Base-by-base conservation (phyloP, 1,139 yeast species). In the Debaryomyces udenii region DNA sequence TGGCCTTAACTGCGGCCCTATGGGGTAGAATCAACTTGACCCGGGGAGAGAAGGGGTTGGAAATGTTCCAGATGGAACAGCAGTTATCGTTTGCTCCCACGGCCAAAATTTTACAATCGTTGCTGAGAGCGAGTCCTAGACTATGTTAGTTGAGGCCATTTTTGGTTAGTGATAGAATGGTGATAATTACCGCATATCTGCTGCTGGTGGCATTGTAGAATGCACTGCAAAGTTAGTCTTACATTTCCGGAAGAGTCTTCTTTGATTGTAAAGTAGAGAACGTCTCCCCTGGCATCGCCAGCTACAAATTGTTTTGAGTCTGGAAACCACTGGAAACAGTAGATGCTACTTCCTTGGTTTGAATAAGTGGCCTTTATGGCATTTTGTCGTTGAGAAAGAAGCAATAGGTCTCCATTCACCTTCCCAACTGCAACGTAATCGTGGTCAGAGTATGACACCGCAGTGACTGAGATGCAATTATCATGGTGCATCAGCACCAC, bases 81-180 rank as follows among this genome's bases (percentile, higher is more conserved):
- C 78, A 64, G 51, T 86, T 85, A 55, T 86, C 90, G 55, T 86
- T 86, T 5, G 86, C 83, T 1, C 95, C 95, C 10, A 84, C 72
- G 0, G 91, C 86, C 9, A 83, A 52, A 42, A 80, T 79, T 3
- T 68, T 62, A 22, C 64, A 62, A 33, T 72, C 74, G 5, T 61
- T 58, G 48, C 75, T 78, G 6, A 85, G 54, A 3, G 84, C 79
- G 17, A 85, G 70, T 2, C 83, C 83, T 76, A 42, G 10, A 9
- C 10, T 23, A 16, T 15, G 46, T 42, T 40, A 37, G 46, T 11
- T 13, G 32, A 27, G 24, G 7, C 9, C 14, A 36, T n/a, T 17
- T 3, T 14, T 13, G 31, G 14, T 17, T 28, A 14, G 20, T 4
- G 16, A 7, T 24, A 11, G 14, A 16, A 17, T 27, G 33, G 36